Evolutionary conservation across 106 monocot genomes (phyloP).

Genomic region (Dioscorea dumetorum): DNA sequence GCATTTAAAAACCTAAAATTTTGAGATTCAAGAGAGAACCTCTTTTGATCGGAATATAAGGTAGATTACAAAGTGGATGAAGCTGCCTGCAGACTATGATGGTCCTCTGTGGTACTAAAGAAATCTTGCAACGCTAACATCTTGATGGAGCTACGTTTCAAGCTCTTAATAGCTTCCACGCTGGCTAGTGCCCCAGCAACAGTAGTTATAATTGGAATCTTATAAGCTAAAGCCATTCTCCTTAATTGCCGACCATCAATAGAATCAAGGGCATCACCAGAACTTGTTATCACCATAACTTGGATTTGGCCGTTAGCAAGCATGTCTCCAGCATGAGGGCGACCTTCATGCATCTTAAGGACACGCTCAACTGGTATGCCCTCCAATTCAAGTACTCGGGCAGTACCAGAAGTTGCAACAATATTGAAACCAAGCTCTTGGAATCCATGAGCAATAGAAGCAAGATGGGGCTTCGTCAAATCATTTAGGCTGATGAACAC

Average conservation of each 20-base stretch:
- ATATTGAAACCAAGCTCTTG: conserved; percentile 65
- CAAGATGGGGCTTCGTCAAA: conserved; percentile 82
- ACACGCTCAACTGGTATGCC: conserved; percentile 70
- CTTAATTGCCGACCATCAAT: conserved; percentile 72
- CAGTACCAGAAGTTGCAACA: conserved; percentile 88
- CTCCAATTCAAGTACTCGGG: conserved; percentile 71
- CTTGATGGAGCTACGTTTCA: conserved; percentile 61
- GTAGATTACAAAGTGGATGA: conserved; percentile 20
- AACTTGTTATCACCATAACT: conserved; percentile 95
- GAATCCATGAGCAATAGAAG: conserved; percentile 59
- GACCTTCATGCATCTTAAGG: conserved; percentile 93
- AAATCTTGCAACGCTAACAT: conserved; percentile 94
- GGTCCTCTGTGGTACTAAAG: conserved; percentile 26
- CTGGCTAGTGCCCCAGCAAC: conserved; percentile 85
- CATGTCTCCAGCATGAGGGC: conserved; percentile 95
- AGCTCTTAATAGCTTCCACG: conserved; percentile 71
- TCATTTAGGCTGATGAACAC: conserved; percentile 92
- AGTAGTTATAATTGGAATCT: conserved; percentile 92
- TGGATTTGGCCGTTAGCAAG: conserved; percentile 86
- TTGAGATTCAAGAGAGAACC: neutral
- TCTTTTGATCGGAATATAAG: neutral
- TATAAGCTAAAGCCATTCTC: conserved; percentile 79
- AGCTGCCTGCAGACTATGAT: conserved; percentile 37
- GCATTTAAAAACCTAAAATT: too few species aligned
- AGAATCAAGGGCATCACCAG: conserved; percentile 80